Base-by-base conservation (phyloP, 1,284 basidiomycete species). In the Ustilago shanxiensis region DNA sequence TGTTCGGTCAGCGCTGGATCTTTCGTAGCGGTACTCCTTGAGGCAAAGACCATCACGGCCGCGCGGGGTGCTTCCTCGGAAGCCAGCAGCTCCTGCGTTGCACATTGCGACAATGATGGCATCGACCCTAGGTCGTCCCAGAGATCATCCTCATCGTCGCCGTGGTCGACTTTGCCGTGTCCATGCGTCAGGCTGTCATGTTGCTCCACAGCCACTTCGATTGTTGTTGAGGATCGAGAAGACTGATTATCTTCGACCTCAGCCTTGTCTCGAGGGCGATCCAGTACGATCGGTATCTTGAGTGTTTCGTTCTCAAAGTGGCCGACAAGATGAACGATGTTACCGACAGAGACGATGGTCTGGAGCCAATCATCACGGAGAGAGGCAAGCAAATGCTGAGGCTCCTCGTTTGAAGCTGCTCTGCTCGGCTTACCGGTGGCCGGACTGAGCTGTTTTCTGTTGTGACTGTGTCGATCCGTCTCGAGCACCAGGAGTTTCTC, bases 321-420 rank as follows among this genome's bases (percentile, higher is more conserved):
- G 16, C 82, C 82, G 29, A 79, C 71, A 11, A 82, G 71, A 33
- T 83, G 79, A 11, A 83, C 67, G 18, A 66, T 68, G 53, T 72
- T 77, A 50, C 77, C 76, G 1, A 52, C 53, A 7, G 59, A 35
- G 37, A 81, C 73, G 14, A 64, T 49, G 7, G 67, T 79, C 31
- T 65, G 52, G n/a, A 72, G 44, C 82, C 82, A 83, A 35, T 83
- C 80, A 44, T 82, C 82, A 39, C 82, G 75, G 5, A 83, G 59
- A 9, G 73, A 65, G 4, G 81, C 81, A 26, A 77, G 60, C 28
- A 72, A 24, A 2, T 53, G 60, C 9, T 66, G 67, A 16, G 50
- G 9, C 13, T 50, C 8, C 9, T 51, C 20, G 7, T 54, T 3
- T 5, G 44, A 24, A n/a, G 33, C 2, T 9, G 22, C n/a, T 3